Base-by-base conservation (phyloP, 2,329 filamentous ascomycete genomes). In the Pestalotiopsis sp. region DNA sequence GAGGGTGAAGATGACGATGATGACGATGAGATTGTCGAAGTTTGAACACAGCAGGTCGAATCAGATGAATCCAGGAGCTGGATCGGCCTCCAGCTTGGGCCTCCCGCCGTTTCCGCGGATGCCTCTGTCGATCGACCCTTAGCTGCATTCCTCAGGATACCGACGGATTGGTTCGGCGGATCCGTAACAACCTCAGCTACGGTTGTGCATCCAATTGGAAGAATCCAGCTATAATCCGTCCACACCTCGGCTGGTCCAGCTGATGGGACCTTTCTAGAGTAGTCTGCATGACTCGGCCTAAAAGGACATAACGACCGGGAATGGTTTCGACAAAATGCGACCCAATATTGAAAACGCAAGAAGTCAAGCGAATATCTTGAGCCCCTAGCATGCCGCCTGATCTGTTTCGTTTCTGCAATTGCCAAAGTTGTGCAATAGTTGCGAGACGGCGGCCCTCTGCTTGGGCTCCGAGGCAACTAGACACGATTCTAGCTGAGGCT, bases 11-110 rank as follows among this genome's bases (percentile, higher is more conserved):
- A 74, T 17, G 85, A 81, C 1, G 83, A 85, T 58, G 86, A 88
- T 5, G 87, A 89, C 17, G 83, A 88, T 49, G 80, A 83, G 71
- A 82, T 90, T 64, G 82, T 88, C 0, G 86, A 89, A 73, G 86
- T 90, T 49, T 71, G 57, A 70, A 17, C 9, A 31, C 23, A 11
- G 17, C 27, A 25, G 14, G n/a, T 20, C 4, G 5, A 20, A n/a
- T 9, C 57, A n/a, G 25, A 23, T 17, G 57, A 59, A 59, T 52
- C 45, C 11, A 27, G 20, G 23, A 59, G 57, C 23, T n/a, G 27
- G 57, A 59, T 27, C 17, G 14, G 6, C 20, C 25, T 59, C 57
- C 27, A 23, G 57, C 57, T 27, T n/a, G 57, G 12, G 57, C 27
- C 20, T 27, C 57, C 57, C 23, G 57, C 36, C 36, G 31, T 27